These are phyloP conservation scores for Ehretia macrophylla DNA, from an alignment of 257 asterid species.

Conservation along the genomic window DNA sequence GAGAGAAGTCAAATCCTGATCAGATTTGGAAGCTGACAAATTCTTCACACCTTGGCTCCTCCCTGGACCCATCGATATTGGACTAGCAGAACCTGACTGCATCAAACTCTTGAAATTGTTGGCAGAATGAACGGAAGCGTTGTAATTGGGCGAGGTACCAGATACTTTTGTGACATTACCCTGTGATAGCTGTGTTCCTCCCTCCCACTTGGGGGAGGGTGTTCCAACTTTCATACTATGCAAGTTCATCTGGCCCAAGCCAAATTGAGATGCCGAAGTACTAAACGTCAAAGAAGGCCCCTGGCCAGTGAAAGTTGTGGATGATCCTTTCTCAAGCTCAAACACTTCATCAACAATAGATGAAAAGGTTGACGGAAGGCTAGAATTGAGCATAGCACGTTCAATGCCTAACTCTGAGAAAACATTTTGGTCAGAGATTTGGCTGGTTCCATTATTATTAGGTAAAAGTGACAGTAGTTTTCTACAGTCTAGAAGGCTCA, in stretches of 20 bases:
- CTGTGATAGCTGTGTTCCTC: conserved; percentile 42
- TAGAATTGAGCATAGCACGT: conserved; percentile 43
- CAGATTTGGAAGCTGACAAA: conserved; percentile 69
- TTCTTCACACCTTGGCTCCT: conserved; percentile 49
- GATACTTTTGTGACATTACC: conserved; percentile 18
- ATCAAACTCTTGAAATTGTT: conserved; percentile 47
- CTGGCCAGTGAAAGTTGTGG: conserved; percentile 36
- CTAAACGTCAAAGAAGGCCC: conserved; percentile 42
- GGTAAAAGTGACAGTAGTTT: conserved; percentile 43
- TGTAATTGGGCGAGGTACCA: conserved; percentile 13
- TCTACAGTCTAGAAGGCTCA: conserved; percentile 66
- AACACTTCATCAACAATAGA: conserved; percentile 92
- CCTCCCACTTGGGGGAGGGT: conserved; percentile 69
- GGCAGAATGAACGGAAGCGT: conserved; percentile 17
- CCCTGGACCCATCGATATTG: conserved; percentile 40
- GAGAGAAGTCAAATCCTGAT: conserved; percentile 77
- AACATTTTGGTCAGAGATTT: conserved; percentile 45
- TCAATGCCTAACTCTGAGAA: conserved; percentile 40
- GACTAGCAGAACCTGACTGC: conserved; percentile 62
- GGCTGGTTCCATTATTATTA: conserved; percentile 32
- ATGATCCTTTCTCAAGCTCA: conserved; percentile 87
- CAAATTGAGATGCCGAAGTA: conserved; percentile 53
- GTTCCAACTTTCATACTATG: conserved; percentile 47
- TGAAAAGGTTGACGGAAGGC: conserved; percentile 50
- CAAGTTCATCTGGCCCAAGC: conserved; percentile 39